A percentile compares a stretch with the other conserved stretches of the same genome.
Conservation (phyloP, 108 stramenopile species). For the Schizochytrium sp. region DNA sequence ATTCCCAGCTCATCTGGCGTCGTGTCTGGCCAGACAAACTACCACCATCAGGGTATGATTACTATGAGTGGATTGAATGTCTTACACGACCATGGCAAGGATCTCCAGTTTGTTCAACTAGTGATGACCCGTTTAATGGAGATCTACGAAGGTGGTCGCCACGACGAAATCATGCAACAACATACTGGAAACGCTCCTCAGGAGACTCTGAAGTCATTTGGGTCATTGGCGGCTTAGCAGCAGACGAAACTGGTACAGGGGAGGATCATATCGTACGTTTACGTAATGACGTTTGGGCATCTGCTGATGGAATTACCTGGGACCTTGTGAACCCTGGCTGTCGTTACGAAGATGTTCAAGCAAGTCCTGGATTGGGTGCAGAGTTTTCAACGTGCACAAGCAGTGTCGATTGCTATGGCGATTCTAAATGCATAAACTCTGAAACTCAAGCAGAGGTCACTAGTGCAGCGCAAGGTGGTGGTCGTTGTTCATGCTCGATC, state of each 20-base stretch:
- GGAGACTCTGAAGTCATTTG: not conserved
- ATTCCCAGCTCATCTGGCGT: slow-evolving; percentile 51
- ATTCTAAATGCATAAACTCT: slow-evolving; percentile 61
- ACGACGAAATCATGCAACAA: not conserved
- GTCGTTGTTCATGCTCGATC: slow-evolving; percentile 70
- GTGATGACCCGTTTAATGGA: slow-evolving; percentile 44
- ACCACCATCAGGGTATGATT: not conserved
- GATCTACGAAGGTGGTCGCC: slow-evolving; percentile 48
- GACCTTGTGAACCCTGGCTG: slow-evolving; percentile 72
- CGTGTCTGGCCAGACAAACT: slow-evolving; percentile 59
- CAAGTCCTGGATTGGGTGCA: slow-evolving; percentile 62
- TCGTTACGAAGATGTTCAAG: slow-evolving; percentile 64
- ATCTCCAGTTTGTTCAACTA: not conserved
- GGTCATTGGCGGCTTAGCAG: slow-evolving; percentile 50
- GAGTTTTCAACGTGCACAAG: slow-evolving; percentile 62
- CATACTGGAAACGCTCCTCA: slow-evolving; percentile 5
- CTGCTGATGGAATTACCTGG: slow-evolving; percentile 69
- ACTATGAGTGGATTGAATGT: slow-evolving; percentile 51
- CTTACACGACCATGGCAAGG: slow-evolving; percentile 35
- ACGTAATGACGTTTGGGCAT: slow-evolving; percentile 73
- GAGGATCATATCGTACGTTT: not conserved
- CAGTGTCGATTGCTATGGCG: slow-evolving; percentile 74
- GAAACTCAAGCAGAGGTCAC: not conserved
- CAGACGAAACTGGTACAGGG: not conserved
- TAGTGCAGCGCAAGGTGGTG: not conserved